These are phyloP conservation scores for Nannochloropsis granulata DNA, from an alignment of 108 stramenopile species.

Conservation along the genomic window DNA sequence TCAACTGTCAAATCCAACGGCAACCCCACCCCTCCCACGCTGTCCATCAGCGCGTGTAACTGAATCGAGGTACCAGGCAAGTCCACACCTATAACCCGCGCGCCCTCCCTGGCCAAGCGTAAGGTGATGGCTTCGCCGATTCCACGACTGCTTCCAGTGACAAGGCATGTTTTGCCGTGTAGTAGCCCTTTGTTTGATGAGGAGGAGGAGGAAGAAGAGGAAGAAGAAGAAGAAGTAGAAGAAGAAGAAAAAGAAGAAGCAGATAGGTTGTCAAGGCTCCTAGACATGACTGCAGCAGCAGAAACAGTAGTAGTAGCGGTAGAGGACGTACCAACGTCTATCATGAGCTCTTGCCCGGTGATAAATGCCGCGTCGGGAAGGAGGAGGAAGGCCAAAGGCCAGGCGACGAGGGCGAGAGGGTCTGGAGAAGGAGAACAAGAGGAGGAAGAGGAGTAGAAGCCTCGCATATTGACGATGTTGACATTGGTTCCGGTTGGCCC, in stretches of 20 bases:
- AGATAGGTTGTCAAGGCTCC: background rate
- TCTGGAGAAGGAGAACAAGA: too few species aligned
- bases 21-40: background rate
- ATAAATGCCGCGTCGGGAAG: background rate
- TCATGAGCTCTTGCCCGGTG: background rate
- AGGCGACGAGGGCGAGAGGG: background rate
- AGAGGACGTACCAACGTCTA: background rate
- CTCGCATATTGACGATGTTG: background rate
- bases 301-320: background rate
- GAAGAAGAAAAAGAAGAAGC: too few species aligned
- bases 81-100: constrained; percentile 2
- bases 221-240: too few species aligned
- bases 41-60: background rate
- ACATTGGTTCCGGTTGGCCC: background rate
- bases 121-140: background rate
- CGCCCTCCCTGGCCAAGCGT: background rate
- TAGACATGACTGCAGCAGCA: background rate
- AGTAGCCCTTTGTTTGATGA: background rate
- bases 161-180: background rate
- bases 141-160: background rate
- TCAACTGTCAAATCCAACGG: background rate
- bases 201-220: background rate
- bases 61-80: background rate
- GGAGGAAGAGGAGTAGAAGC: too few species aligned
- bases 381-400: background rate